Evolutionary conservation across 306 rosid species (phyloP).

Genomic region (Urtica urens): DNA sequence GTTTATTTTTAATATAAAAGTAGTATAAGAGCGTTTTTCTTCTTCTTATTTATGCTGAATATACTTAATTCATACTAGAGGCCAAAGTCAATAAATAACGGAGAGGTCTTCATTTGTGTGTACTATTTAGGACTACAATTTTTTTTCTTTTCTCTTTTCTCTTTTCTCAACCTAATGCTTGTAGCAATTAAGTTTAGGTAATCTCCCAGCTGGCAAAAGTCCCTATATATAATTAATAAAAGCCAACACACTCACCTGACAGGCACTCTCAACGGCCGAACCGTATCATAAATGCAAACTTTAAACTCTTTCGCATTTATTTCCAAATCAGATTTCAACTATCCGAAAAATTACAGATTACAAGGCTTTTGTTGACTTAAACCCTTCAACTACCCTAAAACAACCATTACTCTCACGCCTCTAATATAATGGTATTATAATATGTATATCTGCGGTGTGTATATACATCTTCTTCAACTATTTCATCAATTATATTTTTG

Average conservation of each 20-base stretch:
- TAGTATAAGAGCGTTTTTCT: no score
- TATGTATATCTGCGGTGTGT: not conserved
- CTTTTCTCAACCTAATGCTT: no score
- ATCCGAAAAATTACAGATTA: not conserved
- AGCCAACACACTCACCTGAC: constrained; percentile 1
- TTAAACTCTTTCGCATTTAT: constrained; percentile 15
- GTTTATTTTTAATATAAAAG: no score
- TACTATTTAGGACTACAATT: no score
- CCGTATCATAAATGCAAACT: constrained; percentile 14
- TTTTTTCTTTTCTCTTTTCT: no score
- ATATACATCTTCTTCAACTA: not conserved
- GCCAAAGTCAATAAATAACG: no score
- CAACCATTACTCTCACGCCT: not conserved
- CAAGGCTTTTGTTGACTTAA: not conserved
- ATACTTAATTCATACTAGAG: no score
- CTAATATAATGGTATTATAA: not conserved
- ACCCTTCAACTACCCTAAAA: not conserved
- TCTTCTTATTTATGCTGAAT: no score
- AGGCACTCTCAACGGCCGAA: not conserved
- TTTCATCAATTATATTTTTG: not conserved
- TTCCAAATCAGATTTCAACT: constrained; percentile 5
- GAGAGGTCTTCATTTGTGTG: no score
- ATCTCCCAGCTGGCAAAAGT: constrained; percentile 7
- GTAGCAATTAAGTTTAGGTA: no score
- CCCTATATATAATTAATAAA: constrained; percentile 1